A percentile compares a stretch with the other conserved stretches of the same genome.
These are phyloP conservation scores for Pythium guiyangense DNA, from an alignment of 352 stramenopile genomes.

Conservation along the genomic window DNA sequence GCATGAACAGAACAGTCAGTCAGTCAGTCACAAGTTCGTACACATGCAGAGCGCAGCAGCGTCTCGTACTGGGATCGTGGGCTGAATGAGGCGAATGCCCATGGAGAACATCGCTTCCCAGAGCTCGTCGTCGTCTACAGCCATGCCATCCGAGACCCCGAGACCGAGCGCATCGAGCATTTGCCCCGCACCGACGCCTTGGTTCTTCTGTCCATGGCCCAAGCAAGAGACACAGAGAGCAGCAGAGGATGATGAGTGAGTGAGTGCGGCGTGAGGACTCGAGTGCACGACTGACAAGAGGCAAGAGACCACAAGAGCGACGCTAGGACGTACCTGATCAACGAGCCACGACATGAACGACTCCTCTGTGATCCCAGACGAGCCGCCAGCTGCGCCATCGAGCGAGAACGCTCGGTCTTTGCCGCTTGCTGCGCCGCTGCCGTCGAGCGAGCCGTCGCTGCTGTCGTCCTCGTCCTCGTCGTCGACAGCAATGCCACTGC, in stretches of 20 bases:
- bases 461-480: constrained; percentile 12
- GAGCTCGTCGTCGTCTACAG: constrained; percentile 75
- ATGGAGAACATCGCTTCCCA: constrained; percentile 86
- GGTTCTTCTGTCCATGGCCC: constrained; percentile 34
- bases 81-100: constrained; percentile 77
- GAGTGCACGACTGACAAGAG: too few species aligned
- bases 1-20: too few species aligned
- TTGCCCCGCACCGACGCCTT: constrained; percentile 52
- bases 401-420: constrained; percentile 3
- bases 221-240: too few species aligned
- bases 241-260: too few species aligned
- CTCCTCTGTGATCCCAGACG: constrained; percentile 57
- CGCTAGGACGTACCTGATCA: constrained; percentile 24
- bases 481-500: not conserved
- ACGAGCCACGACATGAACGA: constrained; percentile 79
- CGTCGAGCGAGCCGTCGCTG: constrained; percentile 1
- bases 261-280: too few species aligned
- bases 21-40: too few species aligned
- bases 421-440: not conserved
- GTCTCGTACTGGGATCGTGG: constrained; percentile 37
- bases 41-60: too few species aligned
- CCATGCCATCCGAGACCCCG: constrained; percentile 70
- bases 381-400: constrained; percentile 14
- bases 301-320: not conserved
- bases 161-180: constrained; percentile 79